Evolutionary conservation across 1,284 basidiomycete species (phyloP).

Genomic region (Rhizoctonia solani): DNA sequence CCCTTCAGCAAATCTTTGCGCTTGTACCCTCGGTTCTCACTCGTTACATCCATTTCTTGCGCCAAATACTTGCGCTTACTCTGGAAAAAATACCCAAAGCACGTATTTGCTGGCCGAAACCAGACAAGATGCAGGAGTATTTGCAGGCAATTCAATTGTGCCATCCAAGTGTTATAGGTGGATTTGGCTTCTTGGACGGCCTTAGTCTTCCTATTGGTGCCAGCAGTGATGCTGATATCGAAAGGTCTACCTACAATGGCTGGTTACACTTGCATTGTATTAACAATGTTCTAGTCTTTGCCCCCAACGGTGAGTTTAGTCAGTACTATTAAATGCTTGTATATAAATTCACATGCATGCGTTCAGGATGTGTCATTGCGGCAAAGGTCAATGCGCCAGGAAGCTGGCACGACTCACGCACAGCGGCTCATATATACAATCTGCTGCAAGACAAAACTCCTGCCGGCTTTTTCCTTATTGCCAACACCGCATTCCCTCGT

Average conservation of each 20-base stretch:
- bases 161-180: slow-evolving; percentile 50
- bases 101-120: slow-evolving; percentile 46
- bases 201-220: slow-evolving; percentile 42
- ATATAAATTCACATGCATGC: not conserved
- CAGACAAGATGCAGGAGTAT: slow-evolving; percentile 44
- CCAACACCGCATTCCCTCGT: slow-evolving; percentile 53
- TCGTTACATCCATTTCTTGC: slow-evolving; percentile 49
- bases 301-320: slow-evolving; percentile 46
- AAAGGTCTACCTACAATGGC: slow-evolving; percentile 57
- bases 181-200: slow-evolving; percentile 48
- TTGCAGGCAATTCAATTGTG: slow-evolving; percentile 45
- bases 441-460: slow-evolving; percentile 44
- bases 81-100: slow-evolving; percentile 47
- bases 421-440: slow-evolving; percentile 50
- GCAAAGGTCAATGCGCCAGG: slow-evolving; percentile 50
- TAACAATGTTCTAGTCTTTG: slow-evolving; percentile 46
- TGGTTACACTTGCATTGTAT: slow-evolving; percentile 53
- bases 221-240: slow-evolving; percentile 48
- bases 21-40: slow-evolving; percentile 43
- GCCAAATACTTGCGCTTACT: slow-evolving; percentile 49
- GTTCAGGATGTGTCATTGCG: slow-evolving; percentile 47
- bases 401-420: slow-evolving; percentile 55
- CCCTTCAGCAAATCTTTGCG: slow-evolving; percentile 49
- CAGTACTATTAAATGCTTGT: slow-evolving; percentile 41
- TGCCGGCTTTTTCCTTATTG: slow-evolving; percentile 51